Conservation (phyloP, 2,329 filamentous ascomycete species). For the Tolypocladium capitatum region DNA sequence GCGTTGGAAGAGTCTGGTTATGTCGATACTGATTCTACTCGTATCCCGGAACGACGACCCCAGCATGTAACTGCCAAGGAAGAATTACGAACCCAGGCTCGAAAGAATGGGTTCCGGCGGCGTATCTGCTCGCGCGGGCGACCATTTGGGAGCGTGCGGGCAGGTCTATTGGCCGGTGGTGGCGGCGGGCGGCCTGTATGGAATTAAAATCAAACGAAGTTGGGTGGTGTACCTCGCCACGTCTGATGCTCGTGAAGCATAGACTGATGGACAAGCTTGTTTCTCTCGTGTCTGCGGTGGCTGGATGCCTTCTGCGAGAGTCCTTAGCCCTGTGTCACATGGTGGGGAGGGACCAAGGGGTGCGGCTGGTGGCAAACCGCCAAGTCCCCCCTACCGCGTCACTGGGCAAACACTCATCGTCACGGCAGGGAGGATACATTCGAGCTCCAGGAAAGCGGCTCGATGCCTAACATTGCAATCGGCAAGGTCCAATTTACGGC, state of each 20-base stretch:
- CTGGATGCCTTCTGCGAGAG: too few relatives aligned
- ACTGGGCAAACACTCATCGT: too few relatives aligned
- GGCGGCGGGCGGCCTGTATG: not conserved
- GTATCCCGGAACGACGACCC: not conserved
- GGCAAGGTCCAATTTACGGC: too few relatives aligned
- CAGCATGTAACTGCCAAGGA: not conserved
- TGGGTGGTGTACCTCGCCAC: not conserved
- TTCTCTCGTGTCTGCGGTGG: too few relatives aligned
- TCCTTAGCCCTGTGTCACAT: too few relatives aligned
- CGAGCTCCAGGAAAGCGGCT: too few relatives aligned
- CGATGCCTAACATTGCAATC: too few relatives aligned
- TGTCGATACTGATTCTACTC: not conserved
- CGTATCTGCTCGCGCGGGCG: not conserved
- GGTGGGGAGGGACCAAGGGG: too few relatives aligned
- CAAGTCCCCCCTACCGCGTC: too few relatives aligned
- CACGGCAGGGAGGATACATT: too few relatives aligned
- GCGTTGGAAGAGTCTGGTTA: not conserved
- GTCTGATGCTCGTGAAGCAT: not conserved
- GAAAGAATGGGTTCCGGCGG: not conserved
- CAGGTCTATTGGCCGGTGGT: accelerated
- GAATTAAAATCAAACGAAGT: not conserved
- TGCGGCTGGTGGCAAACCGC: too few relatives aligned
- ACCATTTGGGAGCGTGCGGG: not conserved
- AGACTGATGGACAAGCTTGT: too few relatives aligned
- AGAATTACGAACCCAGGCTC: not conserved